Base-by-base conservation (phyloP, 768 basidiomycete species). In the Nidularia pulvinata region DNA sequence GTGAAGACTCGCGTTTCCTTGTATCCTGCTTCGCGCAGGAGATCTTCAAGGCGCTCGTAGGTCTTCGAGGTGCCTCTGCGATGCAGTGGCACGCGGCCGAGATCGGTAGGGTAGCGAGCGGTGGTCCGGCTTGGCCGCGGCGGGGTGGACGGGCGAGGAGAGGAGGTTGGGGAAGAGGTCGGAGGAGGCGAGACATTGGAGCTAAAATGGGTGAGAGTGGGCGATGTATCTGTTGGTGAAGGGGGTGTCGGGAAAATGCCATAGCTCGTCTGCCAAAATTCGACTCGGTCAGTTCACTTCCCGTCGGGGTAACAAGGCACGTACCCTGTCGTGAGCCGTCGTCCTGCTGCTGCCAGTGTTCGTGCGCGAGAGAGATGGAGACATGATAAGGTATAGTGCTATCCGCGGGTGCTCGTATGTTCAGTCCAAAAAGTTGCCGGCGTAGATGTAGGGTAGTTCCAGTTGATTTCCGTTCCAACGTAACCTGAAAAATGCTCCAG, bases 1-100 rank as follows among this genome's bases (percentile, higher is more conserved):
- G 94, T 95, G 61, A 91, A 90, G 9, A 97, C 80, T 43, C 93
- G 82, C 3, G 93, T 95, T 64, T 96, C 94, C 67, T 93, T 93
- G 76, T 95, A 95, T 1, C 94, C 94, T 1, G 92, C 92, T 65
- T 93, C 89, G 48, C 83, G 77, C 30, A 97, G 77, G 14, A 97
- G 76, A 69, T 95, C 91, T 58, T 94, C 94, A 16, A 96, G 78
- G 5, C 84, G 79, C 59, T 95, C 93, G 58, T 93, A 94, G 4
- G 84, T 90, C 57, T 81, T 83, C 2, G 91, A 91, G 16, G 83
- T 92, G 1, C 91, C 91, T 52, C 91, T 76, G 22, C 88, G 79
- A 64, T 92, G 90, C 11, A 92, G 72, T 0, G 89, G 91, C 5
- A 90, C 86, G 32, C 86, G 83, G 4, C 83, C 80, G 6, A 89